phyloP scores from a whole-genome alignment of 2,329 filamentous ascomycete genomes.

The Trichoderma sp. region DNA sequence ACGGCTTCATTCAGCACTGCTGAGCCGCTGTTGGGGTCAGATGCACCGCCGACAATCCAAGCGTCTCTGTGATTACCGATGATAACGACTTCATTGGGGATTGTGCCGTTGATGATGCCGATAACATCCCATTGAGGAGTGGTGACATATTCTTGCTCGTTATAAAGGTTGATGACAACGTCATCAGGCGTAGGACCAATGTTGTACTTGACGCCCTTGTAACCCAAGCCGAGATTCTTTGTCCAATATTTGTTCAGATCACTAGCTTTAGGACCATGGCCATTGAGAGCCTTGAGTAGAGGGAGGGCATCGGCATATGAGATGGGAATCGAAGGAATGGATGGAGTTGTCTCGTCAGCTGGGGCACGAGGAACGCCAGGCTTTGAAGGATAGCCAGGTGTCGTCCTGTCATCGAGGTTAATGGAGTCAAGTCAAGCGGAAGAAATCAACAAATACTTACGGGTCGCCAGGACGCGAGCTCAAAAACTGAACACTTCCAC shows the following conservation, averaged over 20 bases:
- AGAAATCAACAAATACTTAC: constrained; percentile 35
- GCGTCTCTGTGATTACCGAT: constrained; percentile 93
- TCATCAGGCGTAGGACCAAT: constrained; percentile 78
- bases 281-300: constrained; percentile 87
- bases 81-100: constrained; percentile 82
- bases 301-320: constrained; percentile 87
- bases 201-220: constrained; percentile 83
- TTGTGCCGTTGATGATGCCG: constrained; percentile 85
- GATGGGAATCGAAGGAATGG: constrained; percentile 88
- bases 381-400: constrained; percentile 90
- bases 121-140: constrained; percentile 91
- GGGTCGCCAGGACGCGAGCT: constrained; percentile 74
- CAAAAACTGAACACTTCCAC: constrained; percentile 83
- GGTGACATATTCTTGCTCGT: constrained; percentile 79
- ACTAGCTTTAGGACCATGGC: constrained; percentile 76
- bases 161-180: constrained; percentile 72
- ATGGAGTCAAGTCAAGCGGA: constrained; percentile 28
- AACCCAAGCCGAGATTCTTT: constrained; percentile 69
- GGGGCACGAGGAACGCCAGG: constrained; percentile 80
- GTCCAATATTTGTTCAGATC: constrained; percentile 75
- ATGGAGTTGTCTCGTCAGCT: constrained; percentile 71
- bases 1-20: constrained; percentile 79
- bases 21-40: constrained; percentile 81
- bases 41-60: constrained; percentile 84
- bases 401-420: constrained; percentile 57